phyloP scores from a whole-genome alignment of 2,329 filamentous ascomycete species.

The Myriangium duriaei region DNA sequence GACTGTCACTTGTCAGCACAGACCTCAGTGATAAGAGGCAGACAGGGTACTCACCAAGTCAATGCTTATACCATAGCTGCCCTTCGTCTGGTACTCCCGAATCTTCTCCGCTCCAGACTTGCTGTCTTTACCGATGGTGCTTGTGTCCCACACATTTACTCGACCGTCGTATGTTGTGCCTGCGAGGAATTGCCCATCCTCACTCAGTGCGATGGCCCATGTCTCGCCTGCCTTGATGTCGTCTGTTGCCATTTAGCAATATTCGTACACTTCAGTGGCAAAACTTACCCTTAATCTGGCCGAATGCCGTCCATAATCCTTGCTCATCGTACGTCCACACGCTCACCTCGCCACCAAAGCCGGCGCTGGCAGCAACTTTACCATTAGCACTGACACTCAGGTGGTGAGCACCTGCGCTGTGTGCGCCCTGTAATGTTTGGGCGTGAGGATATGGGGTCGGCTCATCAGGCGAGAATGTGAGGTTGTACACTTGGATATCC shows the following conservation, averaged over 20 bases:
- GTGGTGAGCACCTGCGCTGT: constrained; percentile 87
- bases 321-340: constrained; percentile 54
- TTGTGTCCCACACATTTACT: constrained; percentile 73
- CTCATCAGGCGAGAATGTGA: constrained; percentile 35
- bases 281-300: constrained; percentile 31
- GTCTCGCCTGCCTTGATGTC: constrained; percentile 54
- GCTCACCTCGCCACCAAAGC: constrained; percentile 80
- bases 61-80: constrained; percentile 80
- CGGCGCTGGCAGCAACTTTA: constrained; percentile 63
- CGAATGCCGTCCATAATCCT: constrained; percentile 39
- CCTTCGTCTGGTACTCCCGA: constrained; percentile 79
- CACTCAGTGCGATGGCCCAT: constrained; percentile 80
- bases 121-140: constrained; percentile 23
- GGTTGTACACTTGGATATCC: constrained; percentile 63
- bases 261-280: neutral
- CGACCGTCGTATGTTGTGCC: constrained; percentile 77
- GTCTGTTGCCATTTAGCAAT: constrained; percentile 22
- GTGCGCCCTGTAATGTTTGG: constrained; percentile 68
- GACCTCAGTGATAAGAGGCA: too few species aligned
- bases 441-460: constrained; percentile 52
- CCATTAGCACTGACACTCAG: constrained; percentile 59
- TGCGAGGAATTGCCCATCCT: constrained; percentile 74
- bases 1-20: constrained; percentile 41
- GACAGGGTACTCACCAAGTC: constrained; percentile 50
- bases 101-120: constrained; percentile 44